Evolutionary conservation across 805 yeast species (phyloP), one percentile per base, ranked within the genome.

Genomic region (Teunomyces atbi): DNA sequence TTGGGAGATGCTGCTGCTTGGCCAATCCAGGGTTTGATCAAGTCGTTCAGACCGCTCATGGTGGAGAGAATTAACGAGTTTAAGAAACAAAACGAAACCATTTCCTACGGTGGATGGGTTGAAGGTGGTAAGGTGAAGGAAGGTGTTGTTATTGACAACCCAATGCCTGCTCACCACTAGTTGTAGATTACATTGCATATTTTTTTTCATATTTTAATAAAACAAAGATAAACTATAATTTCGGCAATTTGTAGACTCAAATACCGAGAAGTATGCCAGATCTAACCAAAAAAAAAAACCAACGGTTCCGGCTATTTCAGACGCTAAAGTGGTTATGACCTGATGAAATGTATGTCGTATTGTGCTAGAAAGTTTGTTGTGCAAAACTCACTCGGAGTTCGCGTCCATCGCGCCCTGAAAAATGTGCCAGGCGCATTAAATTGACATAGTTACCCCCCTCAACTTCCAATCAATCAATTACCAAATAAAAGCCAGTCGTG

Each of bases 1-100:
- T 76, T 88, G 61, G 96, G 96, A 49, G 96, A 88, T 62, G 96
- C 96, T 28, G 89, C 95, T 48, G 90, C 94, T 26, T 88, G 96
- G 96, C 96, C 96, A 38, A 79, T 89, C 52, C 96, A 89, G 71
- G 96, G 96, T 48, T 78, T 88, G 55, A 86, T 89, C 58, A 84
- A 85, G 66, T 84, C 86, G 54, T 88, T 89, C 79, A 80, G 89
- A 65, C 96, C 96, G 12, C 81, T 82, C 54, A 82, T 88, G 78
- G 83, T 82, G 58, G 88, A 83, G 51, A 81, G 91, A 71, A 83
- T 89, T 61, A 74, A 79, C 52, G 68, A 84, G 59, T 89, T 74
- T 73, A 73, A 79, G 53, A 63, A 72, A 50, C 66, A 74, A 42
- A 77, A 79, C 50, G 65, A 73, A 50, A 53, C 68, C 18, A 79